Evolutionary conservation across 208 protist species (phyloP), one percentile per base, ranked within the genome.

Genomic region (Leptomonas pyrrhocoris): DNA sequence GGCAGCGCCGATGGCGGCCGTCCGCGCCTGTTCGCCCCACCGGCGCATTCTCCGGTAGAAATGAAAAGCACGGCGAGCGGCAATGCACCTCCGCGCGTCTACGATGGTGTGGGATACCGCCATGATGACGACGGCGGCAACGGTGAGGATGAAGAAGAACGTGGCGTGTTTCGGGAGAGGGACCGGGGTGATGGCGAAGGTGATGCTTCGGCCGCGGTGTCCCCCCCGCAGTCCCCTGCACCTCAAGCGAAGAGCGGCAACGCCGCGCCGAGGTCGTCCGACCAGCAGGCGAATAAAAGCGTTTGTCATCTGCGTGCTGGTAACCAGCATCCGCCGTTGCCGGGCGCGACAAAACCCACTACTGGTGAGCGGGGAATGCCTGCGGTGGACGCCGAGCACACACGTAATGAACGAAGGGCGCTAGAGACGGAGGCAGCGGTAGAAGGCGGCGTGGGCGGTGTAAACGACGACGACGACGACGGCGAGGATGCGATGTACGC

Each of bases 1-100:
- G 51, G 27, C 12, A 27, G 27, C n/a, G 30, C 27, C 34, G 18
- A 67, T 1, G 61, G 2, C 9, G 19, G 34, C n/a, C 61, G 48
- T 9, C 4, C 46, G 15, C 61, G 36, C 15, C 15, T 36, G 31
- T 36, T 67, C 48, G n/a, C 46, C 21, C 61, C 61, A 21, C 61
- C 48, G 3, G 61, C 25, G 23, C 36, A 28, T 2, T 67, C 61
- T 8, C 48, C 49, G 3, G 0, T 43, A 0, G 2, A 27, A 7
- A 30, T 25, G 11, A 53, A 30, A 19, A 27, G 23, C 11, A 51
- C 6, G 58, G 2, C 9, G n/a, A 43, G 23, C 2, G 23, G 59
- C 18, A 1, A 11, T 36, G 59, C 27, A 16, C 43, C n/a, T 23
- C 8, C 25, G 21, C 21, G 45, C 2, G 1, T 9, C 3, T 28